Percentiles rank a stretch among this genome's conserved stretches.
phyloP scores from a whole-genome alignment of 768 basidiomycete species.

The Tricholoma terreum region DNA sequence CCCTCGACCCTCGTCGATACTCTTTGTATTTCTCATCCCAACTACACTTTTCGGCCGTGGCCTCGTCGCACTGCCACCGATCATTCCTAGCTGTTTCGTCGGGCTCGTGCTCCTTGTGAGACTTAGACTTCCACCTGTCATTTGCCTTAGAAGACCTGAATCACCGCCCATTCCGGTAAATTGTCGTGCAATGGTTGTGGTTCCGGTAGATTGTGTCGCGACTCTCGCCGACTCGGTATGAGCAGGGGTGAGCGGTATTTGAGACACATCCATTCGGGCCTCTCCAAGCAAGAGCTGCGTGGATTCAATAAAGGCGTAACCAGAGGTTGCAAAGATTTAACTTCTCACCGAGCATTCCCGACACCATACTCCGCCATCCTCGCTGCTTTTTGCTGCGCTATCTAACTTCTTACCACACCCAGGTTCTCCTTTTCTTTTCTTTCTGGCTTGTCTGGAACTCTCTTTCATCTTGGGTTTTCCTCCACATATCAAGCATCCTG shows the following conservation, averaged over 20 bases:
- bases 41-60: slow-evolving; percentile 79
- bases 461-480: slow-evolving; percentile 41
- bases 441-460: slow-evolving; percentile 3
- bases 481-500: slow-evolving; percentile 74
- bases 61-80: slow-evolving; percentile 35
- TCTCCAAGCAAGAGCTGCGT: slow-evolving; percentile 53
- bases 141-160: slow-evolving; percentile 45
- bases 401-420: slow-evolving; percentile 84
- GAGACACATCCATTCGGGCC: slow-evolving; percentile 40
- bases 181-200: slow-evolving; percentile 71
- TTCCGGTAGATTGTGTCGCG: slow-evolving; percentile 60
- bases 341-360: slow-evolving; percentile 73
- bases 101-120: slow-evolving; percentile 74
- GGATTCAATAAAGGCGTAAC: slow-evolving; percentile 6
- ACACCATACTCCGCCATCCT: slow-evolving; percentile 75
- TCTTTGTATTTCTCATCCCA: slow-evolving; percentile 60
- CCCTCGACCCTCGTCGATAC: slow-evolving; percentile 66
- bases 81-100: slow-evolving; percentile 59
- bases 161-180: slow-evolving; percentile 60
- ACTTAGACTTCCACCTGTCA: slow-evolving; percentile 66
- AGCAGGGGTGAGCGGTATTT: slow-evolving; percentile 44
- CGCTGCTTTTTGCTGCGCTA: slow-evolving; percentile 74
- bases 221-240: slow-evolving; percentile 43
- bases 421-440: slow-evolving; percentile 54
- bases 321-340: not conserved